phyloP scores from a whole-genome alignment of 2,329 filamentous ascomycete species.

The Colletotrichum incanum region DNA sequence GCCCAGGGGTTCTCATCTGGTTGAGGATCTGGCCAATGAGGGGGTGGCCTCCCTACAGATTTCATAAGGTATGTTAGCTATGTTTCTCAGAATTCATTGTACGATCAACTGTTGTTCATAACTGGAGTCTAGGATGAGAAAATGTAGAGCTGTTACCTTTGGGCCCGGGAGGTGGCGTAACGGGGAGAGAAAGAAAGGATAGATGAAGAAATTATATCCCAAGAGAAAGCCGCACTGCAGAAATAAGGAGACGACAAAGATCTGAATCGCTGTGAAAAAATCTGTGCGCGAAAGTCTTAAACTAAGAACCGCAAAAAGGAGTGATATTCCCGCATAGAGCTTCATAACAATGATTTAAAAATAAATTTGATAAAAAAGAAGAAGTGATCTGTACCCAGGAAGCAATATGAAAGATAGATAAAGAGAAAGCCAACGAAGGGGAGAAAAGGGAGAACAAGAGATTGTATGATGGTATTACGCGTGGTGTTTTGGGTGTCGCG shows the following conservation, averaged over 20 bases:
- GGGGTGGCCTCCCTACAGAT: conserved; percentile 53
- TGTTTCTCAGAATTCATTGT: too few species aligned
- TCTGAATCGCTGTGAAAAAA: background rate
- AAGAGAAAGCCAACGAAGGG: background rate
- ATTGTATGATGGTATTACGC: too few species aligned
- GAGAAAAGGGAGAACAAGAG: background rate
- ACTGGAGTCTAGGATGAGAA: too few species aligned
- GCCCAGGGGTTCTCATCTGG: conserved; percentile 49
- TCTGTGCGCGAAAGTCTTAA: conserved; percentile 5
- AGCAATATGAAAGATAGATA: too few species aligned
- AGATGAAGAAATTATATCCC: conserved; percentile 57
- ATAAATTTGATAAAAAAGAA: background rate
- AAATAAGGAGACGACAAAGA: background rate
- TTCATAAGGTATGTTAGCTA: background rate
- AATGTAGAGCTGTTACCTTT: conserved; percentile 49
- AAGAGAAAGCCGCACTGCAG: conserved; percentile 45
- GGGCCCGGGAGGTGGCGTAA: conserved; percentile 62
- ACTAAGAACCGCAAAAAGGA: conserved; percentile 11
- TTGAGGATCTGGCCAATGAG: conserved; percentile 59
- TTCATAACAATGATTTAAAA: conserved; percentile 5
- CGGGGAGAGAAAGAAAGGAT: conserved; percentile 60
- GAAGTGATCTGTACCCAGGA: too few species aligned
- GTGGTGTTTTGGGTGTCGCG: background rate
- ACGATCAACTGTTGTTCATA: background rate
- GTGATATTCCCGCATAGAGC: background rate